A percentile compares a stretch with the other conserved stretches of the same genome.
These are phyloP conservation scores for Berberis thunbergii DNA, from an alignment of 164 flowering plant species.

Conservation along the genomic window DNA sequence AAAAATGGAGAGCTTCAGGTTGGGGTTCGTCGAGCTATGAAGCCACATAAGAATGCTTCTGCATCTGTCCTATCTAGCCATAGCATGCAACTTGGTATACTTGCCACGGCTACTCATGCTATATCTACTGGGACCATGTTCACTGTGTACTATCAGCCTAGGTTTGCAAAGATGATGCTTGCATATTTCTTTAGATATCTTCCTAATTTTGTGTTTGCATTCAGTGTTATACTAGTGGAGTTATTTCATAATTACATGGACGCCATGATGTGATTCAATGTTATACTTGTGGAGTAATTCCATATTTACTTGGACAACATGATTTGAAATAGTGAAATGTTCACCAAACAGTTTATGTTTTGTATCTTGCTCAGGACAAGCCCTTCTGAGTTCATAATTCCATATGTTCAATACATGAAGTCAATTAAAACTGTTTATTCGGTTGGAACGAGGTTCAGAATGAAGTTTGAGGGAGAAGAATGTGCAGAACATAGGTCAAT, in stretches of 20 bases:
- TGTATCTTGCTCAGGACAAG: conserved; percentile 34
- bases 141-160: conserved; percentile 42
- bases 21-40: conserved; percentile 43
- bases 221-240: no score
- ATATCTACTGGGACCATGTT: conserved; percentile 42
- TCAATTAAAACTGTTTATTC: conserved; percentile 20
- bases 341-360: background rate
- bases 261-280: background rate
- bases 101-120: conserved; percentile 55
- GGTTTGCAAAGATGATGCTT: conserved; percentile 25
- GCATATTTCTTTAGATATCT: background rate
- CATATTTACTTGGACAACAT: no score
- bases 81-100: conserved; percentile 56
- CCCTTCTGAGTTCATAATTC: conserved; percentile 41
- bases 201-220: background rate
- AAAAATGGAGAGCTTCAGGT: conserved; percentile 44
- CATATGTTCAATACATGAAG: conserved; percentile 28
- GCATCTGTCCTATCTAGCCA: conserved; percentile 42
- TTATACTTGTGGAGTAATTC: no score
- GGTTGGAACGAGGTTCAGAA: conserved; percentile 38
- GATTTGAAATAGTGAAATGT: no score
- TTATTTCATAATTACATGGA: background rate
- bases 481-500: conserved; percentile 32
- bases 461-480: conserved; percentile 43
- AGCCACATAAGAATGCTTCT: conserved; percentile 18